phyloP scores from a whole-genome alignment of 2,329 filamentous ascomycete genomes.

The Beauveria medogensis region DNA sequence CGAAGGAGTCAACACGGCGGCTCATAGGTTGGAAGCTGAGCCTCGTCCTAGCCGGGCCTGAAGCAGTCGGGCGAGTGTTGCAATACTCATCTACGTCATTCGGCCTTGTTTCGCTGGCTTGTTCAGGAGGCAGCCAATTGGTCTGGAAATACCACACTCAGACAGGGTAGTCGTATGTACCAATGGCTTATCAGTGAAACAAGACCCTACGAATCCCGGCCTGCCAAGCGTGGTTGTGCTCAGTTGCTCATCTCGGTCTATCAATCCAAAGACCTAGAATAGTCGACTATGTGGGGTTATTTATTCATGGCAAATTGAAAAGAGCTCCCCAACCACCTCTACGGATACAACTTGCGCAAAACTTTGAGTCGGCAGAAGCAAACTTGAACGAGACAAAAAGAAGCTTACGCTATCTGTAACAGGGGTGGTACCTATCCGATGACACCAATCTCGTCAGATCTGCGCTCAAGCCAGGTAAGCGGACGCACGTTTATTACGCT shows the following conservation, averaged over 20 bases:
- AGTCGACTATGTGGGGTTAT: background rate
- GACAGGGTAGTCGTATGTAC: background rate
- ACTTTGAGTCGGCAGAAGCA: background rate
- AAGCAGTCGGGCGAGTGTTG: background rate
- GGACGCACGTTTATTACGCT: slow-evolving; percentile 4
- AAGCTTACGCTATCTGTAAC: slow-evolving; percentile 7
- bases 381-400: background rate
- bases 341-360: no score
- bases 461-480: slow-evolving; percentile 8
- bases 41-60: background rate
- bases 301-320: no score
- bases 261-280: background rate
- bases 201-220: background rate
- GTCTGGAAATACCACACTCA: no score
- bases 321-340: no score
- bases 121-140: background rate
- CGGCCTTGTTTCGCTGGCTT: background rate
- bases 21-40: background rate
- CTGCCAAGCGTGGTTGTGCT: slow-evolving; percentile 1
- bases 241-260: background rate
- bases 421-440: background rate
- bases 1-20: slow-evolving; percentile 16
- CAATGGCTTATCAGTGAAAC: slow-evolving; percentile 2
- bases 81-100: background rate
- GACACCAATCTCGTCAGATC: slow-evolving; percentile 9